Evolutionary conservation across 2,329 filamentous ascomycete genomes (phyloP).

Genomic region (Graphiopsis chlorocephala): DNA sequence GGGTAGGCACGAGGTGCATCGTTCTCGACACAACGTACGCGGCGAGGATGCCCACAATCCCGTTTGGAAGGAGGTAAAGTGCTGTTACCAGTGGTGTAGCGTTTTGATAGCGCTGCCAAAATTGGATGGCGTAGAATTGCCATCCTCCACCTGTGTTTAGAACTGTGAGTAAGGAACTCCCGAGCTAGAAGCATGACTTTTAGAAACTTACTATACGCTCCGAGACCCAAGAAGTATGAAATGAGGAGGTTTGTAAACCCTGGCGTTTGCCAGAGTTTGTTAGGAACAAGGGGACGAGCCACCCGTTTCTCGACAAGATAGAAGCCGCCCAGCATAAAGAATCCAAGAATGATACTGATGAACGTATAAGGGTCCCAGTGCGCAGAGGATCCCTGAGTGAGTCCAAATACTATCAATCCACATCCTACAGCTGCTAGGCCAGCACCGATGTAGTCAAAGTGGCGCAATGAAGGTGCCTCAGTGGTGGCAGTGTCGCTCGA

Average conservation of each 20-base stretch:
- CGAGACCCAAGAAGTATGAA: slow-evolving; percentile 37
- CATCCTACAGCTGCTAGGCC: slow-evolving; percentile 31
- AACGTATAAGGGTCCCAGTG: slow-evolving; percentile 40
- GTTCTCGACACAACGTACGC: slow-evolving; percentile 47
- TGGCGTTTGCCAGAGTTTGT: slow-evolving; percentile 42
- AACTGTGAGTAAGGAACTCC: not conserved
- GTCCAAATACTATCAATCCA: slow-evolving; percentile 35
- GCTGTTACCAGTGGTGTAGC: slow-evolving; percentile 41
- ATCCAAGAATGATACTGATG: slow-evolving; percentile 33
- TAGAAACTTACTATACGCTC: slow-evolving; percentile 26
- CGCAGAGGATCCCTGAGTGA: slow-evolving; percentile 36
- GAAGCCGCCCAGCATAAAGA: slow-evolving; percentile 32
- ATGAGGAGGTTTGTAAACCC: slow-evolving; percentile 45
- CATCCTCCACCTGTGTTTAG: slow-evolving; percentile 19
- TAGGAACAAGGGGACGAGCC: slow-evolving; percentile 33
- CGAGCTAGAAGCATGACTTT: too few species aligned
- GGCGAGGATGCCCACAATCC: slow-evolving; percentile 44
- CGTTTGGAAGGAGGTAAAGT: slow-evolving; percentile 47
- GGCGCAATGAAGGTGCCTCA: slow-evolving; percentile 22
- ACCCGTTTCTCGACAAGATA: slow-evolving; percentile 33
- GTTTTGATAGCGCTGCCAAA: slow-evolving; percentile 38
- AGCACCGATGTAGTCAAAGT: slow-evolving; percentile 35
- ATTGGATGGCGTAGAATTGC: slow-evolving; percentile 41
- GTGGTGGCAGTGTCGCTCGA: slow-evolving; percentile 26
- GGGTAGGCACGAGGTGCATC: slow-evolving; percentile 45